A percentile compares a stretch with the other conserved stretches of the same genome.
Evolutionary conservation across 202 grass and related monocot species (phyloP).

Genomic region (Schoenoplectus triqueter): DNA sequence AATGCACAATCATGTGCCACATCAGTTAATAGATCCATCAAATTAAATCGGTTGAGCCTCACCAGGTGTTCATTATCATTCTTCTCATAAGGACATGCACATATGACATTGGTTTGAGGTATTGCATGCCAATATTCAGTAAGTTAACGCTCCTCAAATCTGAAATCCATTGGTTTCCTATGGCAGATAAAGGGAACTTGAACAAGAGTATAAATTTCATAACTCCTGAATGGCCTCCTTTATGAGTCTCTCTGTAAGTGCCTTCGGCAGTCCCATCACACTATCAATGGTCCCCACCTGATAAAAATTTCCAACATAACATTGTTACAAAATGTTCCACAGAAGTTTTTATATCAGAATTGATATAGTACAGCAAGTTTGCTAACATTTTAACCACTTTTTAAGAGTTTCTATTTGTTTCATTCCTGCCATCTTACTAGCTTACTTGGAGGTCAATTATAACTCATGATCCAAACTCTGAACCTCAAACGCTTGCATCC

Average conservation of each 20-base stretch:
- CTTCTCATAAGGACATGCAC: neutral
- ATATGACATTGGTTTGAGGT: neutral
- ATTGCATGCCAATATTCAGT: neutral
- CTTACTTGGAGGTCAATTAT: neutral
- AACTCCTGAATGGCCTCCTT: constrained; percentile 58
- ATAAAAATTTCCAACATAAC: constrained; percentile 18
- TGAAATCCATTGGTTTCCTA: neutral
- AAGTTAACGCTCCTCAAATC: neutral
- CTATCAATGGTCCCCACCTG: constrained; percentile 94
- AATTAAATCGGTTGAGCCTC: constrained; percentile 1
- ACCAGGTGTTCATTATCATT: neutral
- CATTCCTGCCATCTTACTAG: neutral
- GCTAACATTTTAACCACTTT: neutral
- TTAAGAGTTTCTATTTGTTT: neutral
- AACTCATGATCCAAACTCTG: neutral
- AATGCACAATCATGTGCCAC: neutral
- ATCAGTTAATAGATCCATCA: neutral
- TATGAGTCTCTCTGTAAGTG: constrained; percentile 82
- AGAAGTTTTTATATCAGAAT: neutral
- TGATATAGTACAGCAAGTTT: neutral
- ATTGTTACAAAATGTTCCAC: neutral
- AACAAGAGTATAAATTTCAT: constrained; percentile 35
- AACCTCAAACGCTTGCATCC: neutral
- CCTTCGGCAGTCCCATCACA: constrained; percentile 90
- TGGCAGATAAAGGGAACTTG: neutral